Evolutionary conservation across 169 alveolate genomes (phyloP), one percentile per base, ranked within the genome.

Genomic region (Eimeria acervulina): DNA sequence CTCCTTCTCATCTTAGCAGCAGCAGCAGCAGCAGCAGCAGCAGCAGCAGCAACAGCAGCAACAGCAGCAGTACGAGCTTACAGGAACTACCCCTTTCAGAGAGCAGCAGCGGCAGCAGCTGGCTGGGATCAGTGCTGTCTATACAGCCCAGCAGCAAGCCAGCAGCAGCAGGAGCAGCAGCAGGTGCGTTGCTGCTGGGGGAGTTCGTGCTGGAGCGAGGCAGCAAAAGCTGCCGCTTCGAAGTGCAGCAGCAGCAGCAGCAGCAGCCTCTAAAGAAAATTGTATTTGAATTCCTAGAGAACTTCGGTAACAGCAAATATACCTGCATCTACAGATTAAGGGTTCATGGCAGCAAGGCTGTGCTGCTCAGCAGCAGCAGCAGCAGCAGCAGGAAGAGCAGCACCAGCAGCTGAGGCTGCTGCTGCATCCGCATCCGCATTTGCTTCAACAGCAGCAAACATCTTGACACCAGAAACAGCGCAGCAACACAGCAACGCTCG

Each of bases 301-400:
- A 95, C 95, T 95, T 88, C 52, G 96, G 96, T 2, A 81, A 85
- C 59, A 90, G 72, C 85, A 59, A 81, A 40, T 95, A 95, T 72
- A 95, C 96, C 47, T 95, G 96, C 92, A 55, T 95, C 17, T 95
- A 95, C 61, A 76, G 96, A n/a, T 81, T 95, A 19, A 13, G 96
- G 28, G 96, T 95, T n/a, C 96, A 95, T 70, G 96, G 96, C 61
- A 83, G 31, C n/a, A 95, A 95, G 80, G 93, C 88, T 33, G 55
- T 51, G 91, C 70, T 83, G 76, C 88, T 78, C 61, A 21, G 38
- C 88, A 78, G 88, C 88, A 78, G 66, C 88, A 78, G 88, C 52
- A 78, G 63, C 88, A 78, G 88, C 88, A 78, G 38, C 88, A 78
- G 66, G 66, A 78, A 59, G 38, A 47, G 51, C 84, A 89, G 87